These are phyloP conservation scores for Radiomyces spectabilis DNA, from an alignment of 192 early-diverging fungal genomes.

Conservation along the genomic window DNA sequence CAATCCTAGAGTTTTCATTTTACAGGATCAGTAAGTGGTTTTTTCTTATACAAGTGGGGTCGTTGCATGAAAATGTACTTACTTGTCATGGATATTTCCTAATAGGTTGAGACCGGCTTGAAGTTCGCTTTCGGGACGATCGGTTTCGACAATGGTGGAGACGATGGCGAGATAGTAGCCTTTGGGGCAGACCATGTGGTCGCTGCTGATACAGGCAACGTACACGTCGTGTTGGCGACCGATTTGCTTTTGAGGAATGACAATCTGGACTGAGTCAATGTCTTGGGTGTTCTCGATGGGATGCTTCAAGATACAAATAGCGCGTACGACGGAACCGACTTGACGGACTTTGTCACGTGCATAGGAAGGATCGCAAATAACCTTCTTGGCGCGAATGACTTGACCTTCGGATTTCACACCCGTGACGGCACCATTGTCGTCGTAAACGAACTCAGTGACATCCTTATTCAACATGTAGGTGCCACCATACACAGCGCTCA, in stretches of 20 bases:
- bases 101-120: slow-evolving; percentile 81
- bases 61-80: too few species aligned
- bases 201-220: slow-evolving; percentile 79
- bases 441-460: slow-evolving; percentile 83
- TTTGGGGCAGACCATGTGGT: slow-evolving; percentile 87
- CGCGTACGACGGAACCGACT: slow-evolving; percentile 85
- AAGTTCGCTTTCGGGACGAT: slow-evolving; percentile 83
- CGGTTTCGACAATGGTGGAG: slow-evolving; percentile 92
- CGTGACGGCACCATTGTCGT: slow-evolving; percentile 69
- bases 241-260: slow-evolving; percentile 97
- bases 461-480: slow-evolving; percentile 97
- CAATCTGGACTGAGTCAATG: slow-evolving; percentile 87
- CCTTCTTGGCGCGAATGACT: slow-evolving; percentile 70
- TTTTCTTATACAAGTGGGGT: neutral
- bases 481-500: slow-evolving; percentile 97
- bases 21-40: neutral
- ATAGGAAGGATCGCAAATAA: slow-evolving; percentile 98
- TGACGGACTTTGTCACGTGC: slow-evolving; percentile 72
- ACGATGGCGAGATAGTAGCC: slow-evolving; percentile 91
- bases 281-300: slow-evolving; percentile 86
- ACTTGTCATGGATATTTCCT: slow-evolving; percentile 83
- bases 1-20: slow-evolving; percentile 41
- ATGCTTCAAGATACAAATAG: slow-evolving; percentile 89
- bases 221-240: slow-evolving; percentile 94
- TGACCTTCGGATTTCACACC: slow-evolving; percentile 89